Evolutionary conservation across 148 eudicot genomes (phyloP), one percentile per base, ranked within the genome.

Genomic region (Vaccinium corymbosum): DNA sequence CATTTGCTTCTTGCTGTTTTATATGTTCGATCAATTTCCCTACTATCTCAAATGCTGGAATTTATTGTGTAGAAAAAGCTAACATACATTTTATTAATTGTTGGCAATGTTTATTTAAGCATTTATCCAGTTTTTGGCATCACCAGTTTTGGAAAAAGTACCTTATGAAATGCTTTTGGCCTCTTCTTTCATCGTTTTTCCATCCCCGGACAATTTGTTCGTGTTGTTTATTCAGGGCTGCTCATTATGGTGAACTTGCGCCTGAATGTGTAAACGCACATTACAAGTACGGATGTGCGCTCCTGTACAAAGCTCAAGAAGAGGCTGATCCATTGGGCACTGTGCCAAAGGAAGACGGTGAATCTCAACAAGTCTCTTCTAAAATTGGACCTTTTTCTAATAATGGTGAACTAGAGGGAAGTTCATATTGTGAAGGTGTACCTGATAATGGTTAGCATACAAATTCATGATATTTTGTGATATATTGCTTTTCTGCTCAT

Each of bases 261-360:
- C 95, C 93, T 55, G 96, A 94, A 89, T 97, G 98, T 86, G 90
- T 95, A 49, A 86, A 87, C 49, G 83, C 93, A 29, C 95, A 93
- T 80, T 97, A 93, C 82, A 93, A 92, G 86, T 97, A 91, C 83
- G 99, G 99, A 7, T 87, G 91, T 89, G 97, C 92, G 17, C 91
- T 97, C 80, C 86, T 97, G 84, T 86, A 90, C 90, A 97, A 97
- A 93, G 95, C 97, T 76, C 98, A 97, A 86, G 99, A 97, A 74
- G 99, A 95, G 88, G 87, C 98, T 87, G 99, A 97, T 87, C 95
- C 98, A 38, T 78, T 97, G 71, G 98, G 86, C 56, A 49, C 88
- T 49, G 85, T 95, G 89, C 98, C 98, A 1, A 97, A 95, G 87
- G 94, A 97, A 85, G 96, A 97, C 85, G 89, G 85, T 64, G 95